These are phyloP conservation scores for Dactylellina cionopaga DNA, from an alignment of 2,329 filamentous ascomycete species.

Conservation along the genomic window DNA sequence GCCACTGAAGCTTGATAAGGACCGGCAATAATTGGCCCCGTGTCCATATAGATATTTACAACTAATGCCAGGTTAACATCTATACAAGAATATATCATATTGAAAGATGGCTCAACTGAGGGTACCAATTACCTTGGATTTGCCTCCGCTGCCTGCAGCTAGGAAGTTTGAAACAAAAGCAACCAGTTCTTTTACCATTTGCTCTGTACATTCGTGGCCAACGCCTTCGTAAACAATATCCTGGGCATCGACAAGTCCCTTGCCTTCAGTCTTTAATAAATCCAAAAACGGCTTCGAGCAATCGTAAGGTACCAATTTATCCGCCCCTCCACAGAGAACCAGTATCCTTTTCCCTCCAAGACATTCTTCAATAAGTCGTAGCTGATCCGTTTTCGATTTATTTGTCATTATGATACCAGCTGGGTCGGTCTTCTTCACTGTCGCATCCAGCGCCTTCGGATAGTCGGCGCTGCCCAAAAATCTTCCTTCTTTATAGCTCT, in stretches of 20 bases:
- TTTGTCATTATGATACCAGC: slow-evolving; percentile 67
- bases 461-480: slow-evolving; percentile 85
- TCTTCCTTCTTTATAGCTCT: slow-evolving; percentile 66
- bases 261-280: slow-evolving; percentile 65
- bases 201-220: slow-evolving; percentile 74
- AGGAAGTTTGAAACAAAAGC: slow-evolving; percentile 66
- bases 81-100: too few relatives aligned
- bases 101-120: too few relatives aligned
- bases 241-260: slow-evolving; percentile 68
- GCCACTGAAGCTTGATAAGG: too few relatives aligned
- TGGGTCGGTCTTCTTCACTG: slow-evolving; percentile 76
- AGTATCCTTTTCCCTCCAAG: slow-evolving; percentile 73
- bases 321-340: slow-evolving; percentile 72
- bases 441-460: slow-evolving; percentile 72
- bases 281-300: slow-evolving; percentile 70
- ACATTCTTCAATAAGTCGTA: slow-evolving; percentile 65
- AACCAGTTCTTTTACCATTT: slow-evolving; percentile 75
- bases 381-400: slow-evolving; percentile 59
- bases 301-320: slow-evolving; percentile 77
- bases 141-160: slow-evolving; percentile 1
- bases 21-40: too few relatives aligned
- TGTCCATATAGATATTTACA: slow-evolving; percentile 1
- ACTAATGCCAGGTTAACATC: slow-evolving; percentile 7
- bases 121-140: slow-evolving; percentile 38
- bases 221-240: slow-evolving; percentile 75